These are phyloP conservation scores for Orbilia brochopaga DNA, from an alignment of 2,329 filamentous ascomycete genomes.

Conservation along the genomic window DNA sequence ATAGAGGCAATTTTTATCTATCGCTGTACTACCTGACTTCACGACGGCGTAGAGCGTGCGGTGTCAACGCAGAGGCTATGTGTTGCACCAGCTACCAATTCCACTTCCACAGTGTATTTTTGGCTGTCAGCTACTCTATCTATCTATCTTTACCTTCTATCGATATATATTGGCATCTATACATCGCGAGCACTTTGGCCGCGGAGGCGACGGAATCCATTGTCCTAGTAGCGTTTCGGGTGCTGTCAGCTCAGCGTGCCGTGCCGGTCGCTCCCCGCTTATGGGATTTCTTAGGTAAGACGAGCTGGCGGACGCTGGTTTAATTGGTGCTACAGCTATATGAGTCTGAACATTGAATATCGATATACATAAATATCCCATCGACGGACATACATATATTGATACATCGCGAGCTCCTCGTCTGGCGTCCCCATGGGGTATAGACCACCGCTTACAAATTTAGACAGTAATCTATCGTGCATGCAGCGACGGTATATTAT, in stretches of 20 bases:
- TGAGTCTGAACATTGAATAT: too few species aligned
- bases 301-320: not conserved
- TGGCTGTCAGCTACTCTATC: too few species aligned
- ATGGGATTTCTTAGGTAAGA: constrained; percentile 46
- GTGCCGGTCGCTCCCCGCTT: not conserved
- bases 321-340: not conserved
- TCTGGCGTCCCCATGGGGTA: not conserved
- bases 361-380: not conserved
- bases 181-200: too few species aligned
- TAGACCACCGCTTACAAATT: not conserved
- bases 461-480: not conserved
- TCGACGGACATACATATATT: not conserved
- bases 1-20: not conserved
- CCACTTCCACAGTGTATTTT: not conserved
- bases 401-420: not conserved
- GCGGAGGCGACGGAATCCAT: too few species aligned
- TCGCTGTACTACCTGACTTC: too few species aligned
- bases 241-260: not conserved
- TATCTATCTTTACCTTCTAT: too few species aligned
- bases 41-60: not conserved
- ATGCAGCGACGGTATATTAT: not conserved
- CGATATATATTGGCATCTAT: too few species aligned
- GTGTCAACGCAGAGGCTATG: not conserved
- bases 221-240: too few species aligned
- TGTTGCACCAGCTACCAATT: not conserved